A percentile compares a stretch with the other conserved stretches of the same genome.
These are phyloP conservation scores for Kurtzmaniella quercitrusa DNA, from an alignment of 1,139 yeast genomes.

Conservation along the genomic window DNA sequence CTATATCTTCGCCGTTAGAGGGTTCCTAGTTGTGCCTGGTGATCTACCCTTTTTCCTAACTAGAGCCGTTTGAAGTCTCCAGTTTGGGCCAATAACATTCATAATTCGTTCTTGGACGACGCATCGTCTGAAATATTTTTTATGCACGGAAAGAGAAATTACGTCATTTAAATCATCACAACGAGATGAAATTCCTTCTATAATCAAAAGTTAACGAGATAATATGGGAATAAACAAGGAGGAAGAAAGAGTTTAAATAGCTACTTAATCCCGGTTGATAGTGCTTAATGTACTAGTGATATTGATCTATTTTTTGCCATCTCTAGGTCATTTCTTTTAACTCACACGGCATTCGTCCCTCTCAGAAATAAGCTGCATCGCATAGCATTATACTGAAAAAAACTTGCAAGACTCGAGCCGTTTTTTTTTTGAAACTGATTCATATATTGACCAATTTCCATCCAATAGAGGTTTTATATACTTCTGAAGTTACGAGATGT, in stretches of 20 bases:
- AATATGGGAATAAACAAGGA: too few relatives aligned
- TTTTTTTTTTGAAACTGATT: conserved; percentile 26
- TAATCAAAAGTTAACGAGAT: too few relatives aligned
- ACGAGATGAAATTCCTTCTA: neutral
- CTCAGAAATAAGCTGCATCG: neutral
- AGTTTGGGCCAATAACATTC: neutral
- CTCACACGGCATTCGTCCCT: neutral
- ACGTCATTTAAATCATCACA: neutral
- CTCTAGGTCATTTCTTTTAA: too few relatives aligned
- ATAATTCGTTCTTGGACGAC: neutral
- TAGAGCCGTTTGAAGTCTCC: neutral
- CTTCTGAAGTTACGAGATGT: neutral
- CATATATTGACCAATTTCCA: conserved; percentile 8
- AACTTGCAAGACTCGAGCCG: conserved; percentile 11
- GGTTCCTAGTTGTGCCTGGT: too few relatives aligned
- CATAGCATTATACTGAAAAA: neutral
- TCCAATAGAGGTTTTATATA: neutral
- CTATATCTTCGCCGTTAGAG: too few relatives aligned
- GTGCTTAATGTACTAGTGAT: too few relatives aligned
- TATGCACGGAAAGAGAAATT: neutral
- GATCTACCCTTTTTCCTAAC: neutral
- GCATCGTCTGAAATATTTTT: neutral
- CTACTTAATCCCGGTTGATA: too few relatives aligned
- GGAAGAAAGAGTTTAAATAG: too few relatives aligned
- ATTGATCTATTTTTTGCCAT: too few relatives aligned